A percentile compares a stretch with the other conserved stretches of the same genome.
Evolutionary conservation across 768 basidiomycete genomes (phyloP).

Genomic region (Royoungia palumana): DNA sequence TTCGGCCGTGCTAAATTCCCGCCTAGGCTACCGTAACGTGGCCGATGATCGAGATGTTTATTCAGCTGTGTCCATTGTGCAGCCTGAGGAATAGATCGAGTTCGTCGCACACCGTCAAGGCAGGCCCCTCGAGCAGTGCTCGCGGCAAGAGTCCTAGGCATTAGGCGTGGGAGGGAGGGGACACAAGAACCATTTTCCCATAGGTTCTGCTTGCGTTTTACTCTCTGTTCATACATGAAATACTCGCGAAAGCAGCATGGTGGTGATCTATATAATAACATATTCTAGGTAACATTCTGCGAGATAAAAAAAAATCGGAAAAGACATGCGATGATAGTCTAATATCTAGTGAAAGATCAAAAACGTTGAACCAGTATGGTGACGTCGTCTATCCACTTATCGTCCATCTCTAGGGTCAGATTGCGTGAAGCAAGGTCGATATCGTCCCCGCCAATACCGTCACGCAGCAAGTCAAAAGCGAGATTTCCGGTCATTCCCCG

Average conservation of each 20-base stretch:
- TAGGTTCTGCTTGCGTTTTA: conserved; percentile 6
- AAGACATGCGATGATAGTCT: background rate
- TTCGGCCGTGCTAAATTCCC: conserved; percentile 4
- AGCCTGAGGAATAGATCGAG: conserved; percentile 40
- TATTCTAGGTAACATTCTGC: conserved; percentile 3
- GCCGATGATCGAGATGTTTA: conserved; percentile 71
- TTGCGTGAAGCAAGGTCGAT: conserved; percentile 38
- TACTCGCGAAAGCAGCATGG: conserved; percentile 9
- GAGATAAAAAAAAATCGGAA: too few relatives aligned
- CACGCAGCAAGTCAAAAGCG: conserved; percentile 40
- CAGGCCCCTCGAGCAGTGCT: conserved; percentile 12
- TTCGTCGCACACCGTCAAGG: conserved; percentile 19
- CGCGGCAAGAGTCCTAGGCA: conserved; percentile 24
- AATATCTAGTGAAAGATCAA: conserved; percentile 14
- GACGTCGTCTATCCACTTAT: conserved; percentile 49
- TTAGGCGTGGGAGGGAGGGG: background rate
- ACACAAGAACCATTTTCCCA: background rate
- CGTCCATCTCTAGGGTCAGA: conserved; percentile 48
- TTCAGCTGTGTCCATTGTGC: conserved; percentile 56
- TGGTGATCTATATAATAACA: conserved; percentile 9
- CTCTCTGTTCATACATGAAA: conserved; percentile 9
- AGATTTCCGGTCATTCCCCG: conserved; percentile 27
- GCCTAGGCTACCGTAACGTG: conserved; percentile 65
- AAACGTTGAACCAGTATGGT: conserved; percentile 44
- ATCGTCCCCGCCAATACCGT: conserved; percentile 43